A percentile compares a stretch with the other conserved stretches of the same genome.
These are phyloP conservation scores for Metschnikowia gelsemii DNA, from an alignment of 805 yeast genomes.

Conservation along the genomic window DNA sequence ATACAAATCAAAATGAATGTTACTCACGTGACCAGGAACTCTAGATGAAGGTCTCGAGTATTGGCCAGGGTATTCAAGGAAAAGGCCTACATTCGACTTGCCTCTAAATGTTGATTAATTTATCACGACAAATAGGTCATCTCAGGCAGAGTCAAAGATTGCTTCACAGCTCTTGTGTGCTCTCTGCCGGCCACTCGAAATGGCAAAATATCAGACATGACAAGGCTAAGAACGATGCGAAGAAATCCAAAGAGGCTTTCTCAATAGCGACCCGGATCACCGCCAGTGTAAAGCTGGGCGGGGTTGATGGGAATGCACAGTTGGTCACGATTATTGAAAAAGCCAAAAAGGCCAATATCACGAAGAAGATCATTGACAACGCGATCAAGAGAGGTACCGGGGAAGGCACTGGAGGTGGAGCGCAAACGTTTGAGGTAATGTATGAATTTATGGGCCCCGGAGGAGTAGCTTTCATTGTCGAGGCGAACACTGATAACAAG, in stretches of 20 bases:
- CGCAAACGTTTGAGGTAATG: slow-evolving; percentile 44
- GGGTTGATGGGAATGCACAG: slow-evolving; percentile 60
- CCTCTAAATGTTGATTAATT: not conserved
- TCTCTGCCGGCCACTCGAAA: slow-evolving; percentile 81
- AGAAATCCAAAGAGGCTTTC: slow-evolving; percentile 65
- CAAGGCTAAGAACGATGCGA: slow-evolving; percentile 89
- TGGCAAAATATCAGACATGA: slow-evolving; percentile 96
- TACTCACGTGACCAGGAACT: not conserved
- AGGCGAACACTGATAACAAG: slow-evolving; percentile 86
- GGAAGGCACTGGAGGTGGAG: slow-evolving; percentile 47
- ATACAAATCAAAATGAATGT: too few relatives aligned
- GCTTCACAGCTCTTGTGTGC: slow-evolving; percentile 19
- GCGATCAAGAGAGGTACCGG: slow-evolving; percentile 88
- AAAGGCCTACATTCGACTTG: too few relatives aligned
- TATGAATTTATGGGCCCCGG: slow-evolving; percentile 95
- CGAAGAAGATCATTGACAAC: slow-evolving; percentile 81
- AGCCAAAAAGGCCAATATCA: slow-evolving; percentile 73
- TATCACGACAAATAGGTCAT: not conserved
- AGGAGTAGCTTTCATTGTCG: slow-evolving; percentile 82
- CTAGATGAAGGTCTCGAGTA: too few relatives aligned
- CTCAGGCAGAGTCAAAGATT: not conserved
- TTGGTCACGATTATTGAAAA: slow-evolving; percentile 72
- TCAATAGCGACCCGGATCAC: slow-evolving; percentile 72
- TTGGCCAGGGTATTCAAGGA: too few relatives aligned
- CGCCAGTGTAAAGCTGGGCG: slow-evolving; percentile 73